Evolutionary conservation across 306 rosid species (phyloP).

Genomic region (Acacia confusa): DNA sequence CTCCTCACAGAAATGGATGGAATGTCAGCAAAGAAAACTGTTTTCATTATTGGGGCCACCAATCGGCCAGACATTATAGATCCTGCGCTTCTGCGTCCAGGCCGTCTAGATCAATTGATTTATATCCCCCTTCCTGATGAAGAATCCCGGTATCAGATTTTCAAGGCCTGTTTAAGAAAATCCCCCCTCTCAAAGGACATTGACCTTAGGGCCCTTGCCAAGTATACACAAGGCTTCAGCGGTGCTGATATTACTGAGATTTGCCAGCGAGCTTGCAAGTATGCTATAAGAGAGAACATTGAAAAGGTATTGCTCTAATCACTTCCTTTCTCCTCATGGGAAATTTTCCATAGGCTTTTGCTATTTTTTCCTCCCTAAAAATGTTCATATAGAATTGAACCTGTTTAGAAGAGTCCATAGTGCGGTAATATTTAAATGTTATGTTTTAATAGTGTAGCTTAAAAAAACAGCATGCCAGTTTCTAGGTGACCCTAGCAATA

Average conservation of each 20-base stretch:
- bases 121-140: conserved; percentile 98
- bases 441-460: background rate
- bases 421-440: background rate
- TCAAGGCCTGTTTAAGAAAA: conserved; percentile 91
- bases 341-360: background rate
- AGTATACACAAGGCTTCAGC: conserved; percentile 96
- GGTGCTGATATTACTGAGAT: conserved; percentile 98
- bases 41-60: conserved; percentile 95
- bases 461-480: background rate
- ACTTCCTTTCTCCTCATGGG: background rate
- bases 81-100: conserved; percentile 96
- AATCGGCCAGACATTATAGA: conserved; percentile 97
- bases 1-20: conserved; percentile 98
- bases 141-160: conserved; percentile 84
- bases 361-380: background rate
- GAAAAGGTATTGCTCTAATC: conserved; percentile 66
- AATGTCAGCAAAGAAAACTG: conserved; percentile 97
- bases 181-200: conserved; percentile 90
- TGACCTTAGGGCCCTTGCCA: conserved; percentile 89
- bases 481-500: background rate
- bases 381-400: background rate
- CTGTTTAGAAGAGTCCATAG: background rate
- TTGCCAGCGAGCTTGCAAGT: conserved; percentile 95
- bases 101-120: conserved; percentile 95
- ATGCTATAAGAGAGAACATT: conserved; percentile 95